phyloP scores from a whole-genome alignment of 345 rosid species.

The Populus deltoides region DNA sequence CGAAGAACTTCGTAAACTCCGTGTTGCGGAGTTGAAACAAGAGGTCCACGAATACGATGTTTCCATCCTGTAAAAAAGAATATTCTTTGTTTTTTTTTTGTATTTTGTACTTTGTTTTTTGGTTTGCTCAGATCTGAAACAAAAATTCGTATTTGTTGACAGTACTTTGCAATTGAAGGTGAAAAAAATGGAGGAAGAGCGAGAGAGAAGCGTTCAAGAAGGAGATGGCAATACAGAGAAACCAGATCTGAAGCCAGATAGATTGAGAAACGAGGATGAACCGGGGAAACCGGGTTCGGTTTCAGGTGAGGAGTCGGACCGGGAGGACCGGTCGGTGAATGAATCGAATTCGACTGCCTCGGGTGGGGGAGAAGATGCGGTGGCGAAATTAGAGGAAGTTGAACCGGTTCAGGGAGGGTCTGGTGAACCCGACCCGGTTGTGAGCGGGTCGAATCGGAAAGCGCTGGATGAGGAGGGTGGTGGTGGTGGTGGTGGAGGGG shows the following conservation, averaged over 20 bases:
- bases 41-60: conserved; percentile 66
- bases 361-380: conserved; percentile 24
- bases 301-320: conserved; percentile 51
- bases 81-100: conserved; percentile 1
- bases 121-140: background rate
- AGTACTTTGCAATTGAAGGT: conserved; percentile 69
- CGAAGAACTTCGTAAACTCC: conserved; percentile 59
- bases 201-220: conserved; percentile 36
- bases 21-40: conserved; percentile 73
- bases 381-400: background rate
- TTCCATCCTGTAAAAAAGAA: conserved; percentile 51
- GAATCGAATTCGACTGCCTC: conserved; percentile 75
- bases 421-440: conserved; percentile 34
- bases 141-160: background rate
- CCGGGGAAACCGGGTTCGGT: conserved; percentile 14
- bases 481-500: background rate
- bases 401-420: conserved; percentile 29
- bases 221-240: conserved; percentile 2
- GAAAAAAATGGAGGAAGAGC: conserved; percentile 62
- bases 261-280: conserved; percentile 26
- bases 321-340: conserved; percentile 64
- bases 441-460: conserved; percentile 27
- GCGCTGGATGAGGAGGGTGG: conserved; percentile 16
- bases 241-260: conserved; percentile 53
- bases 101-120: background rate